Conservation (phyloP, 805 yeast genomes). For the Saccharomycopsis capsularis region DNA sequence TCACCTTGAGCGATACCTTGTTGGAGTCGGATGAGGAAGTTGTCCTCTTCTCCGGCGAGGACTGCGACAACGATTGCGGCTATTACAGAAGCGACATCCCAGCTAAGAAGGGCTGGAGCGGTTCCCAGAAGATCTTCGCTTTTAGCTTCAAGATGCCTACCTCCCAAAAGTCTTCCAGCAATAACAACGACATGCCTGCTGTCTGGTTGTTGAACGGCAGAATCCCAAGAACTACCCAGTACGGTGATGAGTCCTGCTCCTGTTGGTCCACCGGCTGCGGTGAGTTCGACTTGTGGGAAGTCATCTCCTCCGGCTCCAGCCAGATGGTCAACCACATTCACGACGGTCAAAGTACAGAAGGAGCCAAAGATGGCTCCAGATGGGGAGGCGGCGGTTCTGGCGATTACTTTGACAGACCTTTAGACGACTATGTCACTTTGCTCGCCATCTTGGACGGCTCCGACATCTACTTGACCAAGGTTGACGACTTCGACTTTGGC, state of each 20-base stretch:
- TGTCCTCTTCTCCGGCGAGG: constrained; percentile 69
- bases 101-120: constrained; percentile 92
- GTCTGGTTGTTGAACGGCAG: constrained; percentile 93
- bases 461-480: constrained; percentile 49
- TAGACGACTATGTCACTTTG: constrained; percentile 69
- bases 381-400: constrained; percentile 81
- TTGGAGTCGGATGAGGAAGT: constrained; percentile 70
- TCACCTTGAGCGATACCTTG: constrained; percentile 60
- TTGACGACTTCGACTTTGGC: constrained; percentile 51
- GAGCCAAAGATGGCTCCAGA: constrained; percentile 27
- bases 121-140: constrained; percentile 75
- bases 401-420: constrained; percentile 87
- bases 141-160: constrained; percentile 94
- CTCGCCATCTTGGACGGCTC: constrained; percentile 73
- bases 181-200: constrained; percentile 95
- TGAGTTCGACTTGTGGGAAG: constrained; percentile 92
- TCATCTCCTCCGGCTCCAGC: constrained; percentile 65
- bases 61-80: constrained; percentile 68
- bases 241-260: constrained; percentile 78
- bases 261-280: constrained; percentile 99
- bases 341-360: constrained; percentile 66
- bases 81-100: constrained; percentile 80
- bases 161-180: constrained; percentile 37
- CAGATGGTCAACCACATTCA: constrained; percentile 78
- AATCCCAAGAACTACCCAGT: constrained; percentile 94